Evolutionary conservation across 1,284 basidiomycete species (phyloP), one percentile per base, ranked within the genome.

Genomic region (Ceratobasidium sp.): DNA sequence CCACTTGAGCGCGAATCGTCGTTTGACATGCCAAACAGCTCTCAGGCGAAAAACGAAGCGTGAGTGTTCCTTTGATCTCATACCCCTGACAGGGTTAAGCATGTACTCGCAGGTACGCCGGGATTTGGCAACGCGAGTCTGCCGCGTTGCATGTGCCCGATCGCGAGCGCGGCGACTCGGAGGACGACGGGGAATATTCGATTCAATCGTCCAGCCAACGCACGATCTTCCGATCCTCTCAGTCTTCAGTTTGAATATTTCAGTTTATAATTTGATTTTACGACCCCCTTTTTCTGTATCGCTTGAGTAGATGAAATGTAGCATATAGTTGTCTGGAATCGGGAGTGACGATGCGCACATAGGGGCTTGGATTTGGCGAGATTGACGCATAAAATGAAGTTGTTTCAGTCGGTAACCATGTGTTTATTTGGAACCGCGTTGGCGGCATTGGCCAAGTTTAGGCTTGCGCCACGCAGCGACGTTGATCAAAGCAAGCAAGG

Each of bases 381-480:
- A 32, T 14, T 6, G n/a, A 9, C 7, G 55, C 13, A 11, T 11
- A 38, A 38, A 38, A 38, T 38, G 35, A 38, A 38, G 4, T 38
- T 11, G 43, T 44, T 44, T 44, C 43, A 44, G 43, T 44, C 43
- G 43, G 43, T 44, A 44, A 55, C 26, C 41, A 11, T 18, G 38
- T 61, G 58, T 41, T 61, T 61, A 41, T 61, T 61, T 61, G 58
- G 30, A 13, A 41, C 18, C 32, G 41, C 58, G 32, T 23, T 61
- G 58, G 58, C 41, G 41, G 13, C 49, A 21, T 52, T 52, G 49
- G 49, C 49, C 49, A 21, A 46, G 58, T 61, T 61, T 61, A 35
- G 58, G 35, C 35, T 18, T 6, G 58, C 21, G n/a, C 43, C 43
- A 44, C 38, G n/a, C 11, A 26, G 28, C 16, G 38, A 21, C 6